Evolutionary conservation across 768 basidiomycete species (phyloP).

Genomic region (Erythrobasidium yunnanense): DNA sequence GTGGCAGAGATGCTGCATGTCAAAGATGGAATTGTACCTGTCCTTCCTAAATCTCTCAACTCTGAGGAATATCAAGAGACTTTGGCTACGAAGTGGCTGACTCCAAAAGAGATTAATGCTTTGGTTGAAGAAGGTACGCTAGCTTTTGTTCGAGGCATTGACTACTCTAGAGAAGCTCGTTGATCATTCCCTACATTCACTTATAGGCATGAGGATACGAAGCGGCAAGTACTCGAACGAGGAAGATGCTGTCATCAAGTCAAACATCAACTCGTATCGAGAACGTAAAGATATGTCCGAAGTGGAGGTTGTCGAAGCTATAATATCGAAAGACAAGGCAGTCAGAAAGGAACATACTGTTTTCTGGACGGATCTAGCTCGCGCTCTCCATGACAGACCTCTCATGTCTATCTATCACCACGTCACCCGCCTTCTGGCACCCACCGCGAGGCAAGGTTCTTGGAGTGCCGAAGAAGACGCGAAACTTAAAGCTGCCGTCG

Average conservation of each 20-base stretch:
- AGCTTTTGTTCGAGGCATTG: neutral
- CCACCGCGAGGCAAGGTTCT: neutral
- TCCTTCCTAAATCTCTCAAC: constrained; percentile 1
- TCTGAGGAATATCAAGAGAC: neutral
- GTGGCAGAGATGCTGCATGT: too few relatives aligned
- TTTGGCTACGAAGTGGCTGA: constrained; percentile 26
- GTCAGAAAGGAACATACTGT: neutral
- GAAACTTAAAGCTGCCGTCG: constrained; percentile 13
- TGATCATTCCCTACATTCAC: neutral
- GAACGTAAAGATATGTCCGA: neutral
- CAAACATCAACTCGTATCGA: constrained; percentile 22
- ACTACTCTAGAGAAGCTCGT: neutral
- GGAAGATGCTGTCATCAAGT: constrained; percentile 29
- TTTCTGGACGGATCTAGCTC: constrained; percentile 23
- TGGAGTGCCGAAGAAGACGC: constrained; percentile 27
- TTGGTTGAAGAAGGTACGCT: constrained; percentile 26
- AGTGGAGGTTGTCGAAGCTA: constrained; percentile 13
- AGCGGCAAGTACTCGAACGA: constrained; percentile 28
- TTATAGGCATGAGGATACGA: constrained; percentile 28
- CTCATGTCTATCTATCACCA: constrained; percentile 32
- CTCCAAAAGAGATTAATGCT: constrained; percentile 23
- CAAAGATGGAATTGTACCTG: too few relatives aligned
- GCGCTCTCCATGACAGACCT: constrained; percentile 24
- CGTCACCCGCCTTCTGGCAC: constrained; percentile 22
- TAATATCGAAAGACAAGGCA: constrained; percentile 12